Conservation (phyloP, 192 early-diverging fungal species). For the Mortierella alpina region DNA sequence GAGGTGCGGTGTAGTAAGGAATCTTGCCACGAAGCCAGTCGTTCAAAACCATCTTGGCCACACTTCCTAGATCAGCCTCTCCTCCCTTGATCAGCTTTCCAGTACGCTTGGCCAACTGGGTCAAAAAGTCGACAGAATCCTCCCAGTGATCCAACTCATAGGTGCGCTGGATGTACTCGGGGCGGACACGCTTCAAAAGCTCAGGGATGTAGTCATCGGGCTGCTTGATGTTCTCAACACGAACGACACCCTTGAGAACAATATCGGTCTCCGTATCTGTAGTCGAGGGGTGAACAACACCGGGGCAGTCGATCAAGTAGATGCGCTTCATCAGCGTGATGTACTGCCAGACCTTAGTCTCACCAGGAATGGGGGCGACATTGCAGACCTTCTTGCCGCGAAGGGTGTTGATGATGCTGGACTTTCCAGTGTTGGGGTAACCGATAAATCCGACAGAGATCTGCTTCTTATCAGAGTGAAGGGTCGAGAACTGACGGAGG, state of each 20-base stretch:
- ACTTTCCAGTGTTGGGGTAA: slow-evolving; percentile 98
- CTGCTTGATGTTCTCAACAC: slow-evolving; percentile 88
- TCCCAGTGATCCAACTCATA: slow-evolving; percentile 90
- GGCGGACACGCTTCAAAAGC: slow-evolving; percentile 83
- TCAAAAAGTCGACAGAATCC: slow-evolving; percentile 92
- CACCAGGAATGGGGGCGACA: slow-evolving; percentile 97
- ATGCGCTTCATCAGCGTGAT: slow-evolving; percentile 98
- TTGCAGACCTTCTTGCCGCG: slow-evolving; percentile 97
- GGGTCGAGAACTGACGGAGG: slow-evolving; percentile 93
- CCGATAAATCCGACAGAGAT: slow-evolving; percentile 99
- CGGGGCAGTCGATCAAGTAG: slow-evolving; percentile 99
- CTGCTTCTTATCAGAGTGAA: slow-evolving; percentile 98
- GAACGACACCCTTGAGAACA: slow-evolving; percentile 96
- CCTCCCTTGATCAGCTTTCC: slow-evolving; percentile 96
- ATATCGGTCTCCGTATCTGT: slow-evolving; percentile 95
- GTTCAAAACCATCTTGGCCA: slow-evolving; percentile 97
- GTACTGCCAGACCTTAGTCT: slow-evolving; percentile 99
- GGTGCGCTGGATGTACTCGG: slow-evolving; percentile 92
- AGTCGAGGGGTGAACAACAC: slow-evolving; percentile 89
- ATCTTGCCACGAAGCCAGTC: slow-evolving; percentile 99
- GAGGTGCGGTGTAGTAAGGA: slow-evolving; percentile 92
- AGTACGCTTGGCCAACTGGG: slow-evolving; percentile 83
- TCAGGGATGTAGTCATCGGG: slow-evolving; percentile 94
- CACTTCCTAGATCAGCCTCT: slow-evolving; percentile 91
- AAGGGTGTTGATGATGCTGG: slow-evolving; percentile 98